Evolutionary conservation across 2,329 filamentous ascomycete species (phyloP).

Genomic region (Hymenoscyphus fraxineus): DNA sequence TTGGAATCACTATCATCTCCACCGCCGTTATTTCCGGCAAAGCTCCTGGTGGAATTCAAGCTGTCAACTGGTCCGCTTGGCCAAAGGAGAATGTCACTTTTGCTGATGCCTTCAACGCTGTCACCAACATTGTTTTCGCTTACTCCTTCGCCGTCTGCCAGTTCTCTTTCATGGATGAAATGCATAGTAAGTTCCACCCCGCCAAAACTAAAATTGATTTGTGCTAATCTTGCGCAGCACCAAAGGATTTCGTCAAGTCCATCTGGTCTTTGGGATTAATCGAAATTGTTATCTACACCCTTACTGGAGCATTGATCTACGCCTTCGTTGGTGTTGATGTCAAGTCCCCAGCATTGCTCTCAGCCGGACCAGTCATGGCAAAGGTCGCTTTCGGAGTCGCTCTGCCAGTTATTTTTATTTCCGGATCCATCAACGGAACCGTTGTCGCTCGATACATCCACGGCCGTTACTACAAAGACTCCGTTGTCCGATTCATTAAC

Average conservation of each 20-base stretch:
- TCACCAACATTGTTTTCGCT: slow-evolving; percentile 59
- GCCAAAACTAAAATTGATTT: background rate
- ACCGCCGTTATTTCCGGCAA: slow-evolving; percentile 40
- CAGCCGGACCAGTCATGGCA: slow-evolving; percentile 46
- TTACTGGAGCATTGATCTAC: slow-evolving; percentile 58
- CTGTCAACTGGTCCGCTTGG: slow-evolving; percentile 26
- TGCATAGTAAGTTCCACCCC: slow-evolving; percentile 26
- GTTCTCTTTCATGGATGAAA: slow-evolving; percentile 33
- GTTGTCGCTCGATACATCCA: slow-evolving; percentile 41
- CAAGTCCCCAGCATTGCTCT: slow-evolving; percentile 55
- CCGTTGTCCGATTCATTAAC: slow-evolving; percentile 24
- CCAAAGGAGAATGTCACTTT: slow-evolving; percentile 36
- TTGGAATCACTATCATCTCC: slow-evolving; percentile 54
- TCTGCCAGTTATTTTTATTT: slow-evolving; percentile 58
- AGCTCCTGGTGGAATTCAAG: slow-evolving; percentile 7
- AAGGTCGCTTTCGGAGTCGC: slow-evolving; percentile 60
- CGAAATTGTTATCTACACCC: slow-evolving; percentile 53
- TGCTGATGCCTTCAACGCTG: slow-evolving; percentile 45
- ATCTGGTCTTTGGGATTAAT: slow-evolving; percentile 49
- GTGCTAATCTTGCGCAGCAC: slow-evolving; percentile 25
- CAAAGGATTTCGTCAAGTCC: slow-evolving; percentile 31
- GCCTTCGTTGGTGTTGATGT: slow-evolving; percentile 54
- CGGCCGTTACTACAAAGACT: slow-evolving; percentile 27
- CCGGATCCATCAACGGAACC: slow-evolving; percentile 57
- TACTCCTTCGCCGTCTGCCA: slow-evolving; percentile 41